Conservation (phyloP, 2,329 filamentous ascomycete genomes). For the Ambrosiella cleistominuta region DNA sequence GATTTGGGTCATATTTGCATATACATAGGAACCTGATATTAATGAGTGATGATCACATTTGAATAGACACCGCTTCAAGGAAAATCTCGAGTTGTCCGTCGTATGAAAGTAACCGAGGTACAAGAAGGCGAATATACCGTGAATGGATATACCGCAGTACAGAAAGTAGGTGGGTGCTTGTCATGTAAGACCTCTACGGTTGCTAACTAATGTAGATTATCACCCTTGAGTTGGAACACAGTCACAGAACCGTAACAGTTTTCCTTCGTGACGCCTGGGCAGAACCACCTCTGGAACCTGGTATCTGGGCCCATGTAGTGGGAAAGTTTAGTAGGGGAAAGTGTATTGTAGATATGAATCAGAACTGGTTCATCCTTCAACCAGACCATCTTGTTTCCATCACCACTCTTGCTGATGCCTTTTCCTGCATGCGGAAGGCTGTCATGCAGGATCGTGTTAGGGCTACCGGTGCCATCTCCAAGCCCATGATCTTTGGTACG, state of each 20-base stretch:
- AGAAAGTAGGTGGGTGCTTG: constrained; percentile 9
- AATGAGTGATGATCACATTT: constrained; percentile 11
- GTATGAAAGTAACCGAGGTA: constrained; percentile 11
- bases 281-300: constrained; percentile 56
- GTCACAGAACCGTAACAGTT: constrained; percentile 47
- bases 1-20: background rate
- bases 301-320: constrained; percentile 72
- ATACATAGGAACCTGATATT: constrained; percentile 5
- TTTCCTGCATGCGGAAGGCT: constrained; percentile 74
- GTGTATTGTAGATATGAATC: constrained; percentile 66
- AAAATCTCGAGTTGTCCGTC: constrained; percentile 8
- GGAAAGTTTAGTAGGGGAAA: constrained; percentile 57
- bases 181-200: background rate
- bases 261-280: constrained; percentile 74
- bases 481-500: constrained; percentile 77
- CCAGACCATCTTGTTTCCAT: constrained; percentile 91
- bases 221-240: constrained; percentile 62
- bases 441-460: constrained; percentile 93
- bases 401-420: constrained; percentile 91
- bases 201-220: constrained; percentile 41
- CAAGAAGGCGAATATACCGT: constrained; percentile 3
- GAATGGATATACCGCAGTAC: background rate
- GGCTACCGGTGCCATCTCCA: constrained; percentile 61
- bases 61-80: constrained; percentile 7
- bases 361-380: constrained; percentile 77